phyloP scores from a whole-genome alignment of 306 rosid genomes.

The Sophora flavescens region DNA sequence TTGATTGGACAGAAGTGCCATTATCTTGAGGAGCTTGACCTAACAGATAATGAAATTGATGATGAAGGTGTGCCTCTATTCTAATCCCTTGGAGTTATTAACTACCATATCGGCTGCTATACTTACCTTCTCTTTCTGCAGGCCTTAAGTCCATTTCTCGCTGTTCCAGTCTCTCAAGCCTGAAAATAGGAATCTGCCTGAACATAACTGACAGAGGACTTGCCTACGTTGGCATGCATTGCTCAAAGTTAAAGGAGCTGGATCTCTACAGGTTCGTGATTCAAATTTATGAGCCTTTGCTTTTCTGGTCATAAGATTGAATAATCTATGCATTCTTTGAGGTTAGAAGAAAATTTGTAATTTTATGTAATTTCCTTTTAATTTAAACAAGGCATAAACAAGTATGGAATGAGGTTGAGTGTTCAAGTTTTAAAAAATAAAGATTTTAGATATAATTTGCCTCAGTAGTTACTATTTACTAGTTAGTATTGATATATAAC shows the following conservation, averaged over 20 bases:
- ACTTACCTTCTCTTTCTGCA: conserved; percentile 53
- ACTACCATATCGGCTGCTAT: conserved; percentile 39
- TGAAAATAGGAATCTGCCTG: conserved; percentile 90
- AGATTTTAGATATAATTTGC: not conserved
- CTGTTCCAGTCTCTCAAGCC: conserved; percentile 72
- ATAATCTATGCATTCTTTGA: conserved; percentile 7
- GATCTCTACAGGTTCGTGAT: conserved; percentile 85
- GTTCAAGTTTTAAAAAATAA: not conserved
- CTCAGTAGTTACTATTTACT: not conserved
- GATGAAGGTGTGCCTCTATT: conserved; percentile 71
- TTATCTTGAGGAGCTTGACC: conserved; percentile 82
- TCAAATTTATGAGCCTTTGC: conserved; percentile 25
- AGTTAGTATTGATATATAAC: not conserved
- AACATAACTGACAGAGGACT: conserved; percentile 86
- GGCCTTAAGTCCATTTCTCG: conserved; percentile 75
- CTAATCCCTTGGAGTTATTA: conserved; percentile 9
- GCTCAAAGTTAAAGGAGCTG: conserved; percentile 80
- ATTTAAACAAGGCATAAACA: conserved; percentile 13
- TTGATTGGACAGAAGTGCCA: conserved; percentile 75
- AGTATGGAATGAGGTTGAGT: conserved; percentile 2
- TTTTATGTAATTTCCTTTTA: conserved; percentile 5
- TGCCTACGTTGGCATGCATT: conserved; percentile 66
- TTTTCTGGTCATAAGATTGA: conserved; percentile 31
- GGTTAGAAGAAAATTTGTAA: not conserved
- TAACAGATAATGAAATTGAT: conserved; percentile 90